These are phyloP conservation scores for Plantago ovata DNA, from an alignment of 257 asterid species.

Conservation along the genomic window DNA sequence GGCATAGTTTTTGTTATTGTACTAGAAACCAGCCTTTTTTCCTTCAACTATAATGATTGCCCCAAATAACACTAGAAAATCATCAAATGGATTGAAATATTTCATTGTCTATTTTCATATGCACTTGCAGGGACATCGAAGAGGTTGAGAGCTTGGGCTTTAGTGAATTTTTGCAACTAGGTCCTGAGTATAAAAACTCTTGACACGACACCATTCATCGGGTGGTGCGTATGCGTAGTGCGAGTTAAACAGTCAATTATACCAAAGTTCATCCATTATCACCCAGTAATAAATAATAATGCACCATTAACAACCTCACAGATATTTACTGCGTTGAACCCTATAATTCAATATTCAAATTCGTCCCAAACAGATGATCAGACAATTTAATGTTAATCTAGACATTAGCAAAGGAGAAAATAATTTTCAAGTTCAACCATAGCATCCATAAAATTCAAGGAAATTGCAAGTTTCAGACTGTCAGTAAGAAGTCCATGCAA, in stretches of 20 bases:
- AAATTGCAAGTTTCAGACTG: too few relatives aligned
- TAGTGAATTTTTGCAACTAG: too few relatives aligned
- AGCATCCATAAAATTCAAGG: too few relatives aligned
- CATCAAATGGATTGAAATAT: neutral
- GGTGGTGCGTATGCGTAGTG: too few relatives aligned
- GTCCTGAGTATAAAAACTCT: too few relatives aligned
- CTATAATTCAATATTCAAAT: too few relatives aligned
- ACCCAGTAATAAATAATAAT: neutral
- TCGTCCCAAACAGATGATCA: neutral
- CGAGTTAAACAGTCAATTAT: neutral
- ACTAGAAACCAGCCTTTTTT: neutral
- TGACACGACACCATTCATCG: too few relatives aligned
- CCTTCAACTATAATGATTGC: neutral
- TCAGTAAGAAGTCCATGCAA: neutral
- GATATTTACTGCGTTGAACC: too few relatives aligned
- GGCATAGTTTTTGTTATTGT: neutral
- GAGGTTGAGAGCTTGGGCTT: too few relatives aligned
- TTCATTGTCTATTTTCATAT: slow-evolving; percentile 10
- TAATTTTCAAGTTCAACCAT: too few relatives aligned
- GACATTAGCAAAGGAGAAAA: neutral
- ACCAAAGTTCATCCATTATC: neutral
- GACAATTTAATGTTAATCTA: neutral
- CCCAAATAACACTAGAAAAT: neutral
- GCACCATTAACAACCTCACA: neutral
- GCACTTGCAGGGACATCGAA: too few relatives aligned